Conservation (phyloP, 1,284 basidiomycete genomes). For the Moesziomyces aphidis region DNA sequence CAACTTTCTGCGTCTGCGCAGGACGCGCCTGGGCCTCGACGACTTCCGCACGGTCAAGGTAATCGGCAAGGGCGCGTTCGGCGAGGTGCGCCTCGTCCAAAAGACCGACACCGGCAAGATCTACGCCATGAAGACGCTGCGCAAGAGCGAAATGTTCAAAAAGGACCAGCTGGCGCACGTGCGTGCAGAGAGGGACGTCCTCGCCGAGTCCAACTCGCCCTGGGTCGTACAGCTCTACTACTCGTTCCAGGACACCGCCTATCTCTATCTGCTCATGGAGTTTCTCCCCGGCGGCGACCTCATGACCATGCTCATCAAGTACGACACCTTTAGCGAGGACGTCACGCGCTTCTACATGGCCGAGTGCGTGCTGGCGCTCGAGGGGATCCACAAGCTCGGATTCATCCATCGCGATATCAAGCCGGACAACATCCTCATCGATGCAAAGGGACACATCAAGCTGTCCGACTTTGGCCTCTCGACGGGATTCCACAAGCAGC, state of each 20-base stretch:
- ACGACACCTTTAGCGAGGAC: slow-evolving; percentile 98
- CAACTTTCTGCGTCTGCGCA: slow-evolving; percentile 82
- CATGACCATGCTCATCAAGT: slow-evolving; percentile 99
- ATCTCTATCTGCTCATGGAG: slow-evolving; percentile 98
- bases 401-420: slow-evolving; percentile 98
- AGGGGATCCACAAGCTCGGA: slow-evolving; percentile 97
- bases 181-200: slow-evolving; percentile 95
- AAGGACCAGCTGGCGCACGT: slow-evolving; percentile 98
- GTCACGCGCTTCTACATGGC: slow-evolving; percentile 99
- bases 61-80: slow-evolving; percentile 98
- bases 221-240: slow-evolving; percentile 99
- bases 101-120: slow-evolving; percentile 98
- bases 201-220: slow-evolving; percentile 95
- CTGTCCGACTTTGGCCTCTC: slow-evolving; percentile 96
- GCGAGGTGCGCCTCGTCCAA: slow-evolving; percentile 95
- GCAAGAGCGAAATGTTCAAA: slow-evolving; percentile 99
- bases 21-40: slow-evolving; percentile 90
- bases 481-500: slow-evolving; percentile 93
- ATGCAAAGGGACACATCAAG: slow-evolving; percentile 91
- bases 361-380: slow-evolving; percentile 96
- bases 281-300: slow-evolving; percentile 97
- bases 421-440: slow-evolving; percentile 97
- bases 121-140: slow-evolving; percentile 98
- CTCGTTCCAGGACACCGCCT: slow-evolving; percentile 96
- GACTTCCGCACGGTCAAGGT: slow-evolving; percentile 98